phyloP scores from a whole-genome alignment of 305 asterid genomes.

The Fraxinus ornus region DNA sequence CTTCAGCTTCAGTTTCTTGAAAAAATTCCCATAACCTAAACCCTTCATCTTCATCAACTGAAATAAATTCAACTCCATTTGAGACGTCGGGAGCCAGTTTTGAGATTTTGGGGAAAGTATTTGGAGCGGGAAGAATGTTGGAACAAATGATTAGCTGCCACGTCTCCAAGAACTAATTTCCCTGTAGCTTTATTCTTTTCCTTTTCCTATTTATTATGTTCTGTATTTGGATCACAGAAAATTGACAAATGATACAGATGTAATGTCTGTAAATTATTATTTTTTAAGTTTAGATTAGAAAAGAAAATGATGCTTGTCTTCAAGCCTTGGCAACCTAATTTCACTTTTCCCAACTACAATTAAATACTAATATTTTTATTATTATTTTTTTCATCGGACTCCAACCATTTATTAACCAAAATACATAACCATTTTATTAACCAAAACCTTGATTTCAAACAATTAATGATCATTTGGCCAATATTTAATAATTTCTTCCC shows the following conservation, averaged over 20 bases:
- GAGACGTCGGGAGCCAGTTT: too few species aligned
- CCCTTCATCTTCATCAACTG: too few species aligned
- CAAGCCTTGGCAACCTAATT: background rate
- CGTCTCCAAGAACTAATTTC: too few species aligned
- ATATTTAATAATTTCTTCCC: conserved; percentile 37
- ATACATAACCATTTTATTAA: conserved; percentile 77
- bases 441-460: conserved; percentile 54
- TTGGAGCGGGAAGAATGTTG: too few species aligned
- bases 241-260: background rate
- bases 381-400: conserved; percentile 49
- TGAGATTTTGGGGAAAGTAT: too few species aligned
- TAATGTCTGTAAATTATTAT: conserved; percentile 8
- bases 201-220: background rate
- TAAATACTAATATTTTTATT: background rate
- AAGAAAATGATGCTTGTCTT: conserved; percentile 12
- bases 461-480: conserved; percentile 45
- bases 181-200: too few species aligned
- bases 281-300: conserved; percentile 15
- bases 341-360: background rate
- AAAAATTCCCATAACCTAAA: too few species aligned
- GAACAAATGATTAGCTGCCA: too few species aligned
- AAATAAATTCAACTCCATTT: too few species aligned
- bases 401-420: conserved; percentile 78
- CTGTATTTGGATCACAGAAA: background rate
- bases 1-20: too few species aligned